Base-by-base conservation (phyloP, 208 protist genomes). In the Leishmania braziliensis region DNA sequence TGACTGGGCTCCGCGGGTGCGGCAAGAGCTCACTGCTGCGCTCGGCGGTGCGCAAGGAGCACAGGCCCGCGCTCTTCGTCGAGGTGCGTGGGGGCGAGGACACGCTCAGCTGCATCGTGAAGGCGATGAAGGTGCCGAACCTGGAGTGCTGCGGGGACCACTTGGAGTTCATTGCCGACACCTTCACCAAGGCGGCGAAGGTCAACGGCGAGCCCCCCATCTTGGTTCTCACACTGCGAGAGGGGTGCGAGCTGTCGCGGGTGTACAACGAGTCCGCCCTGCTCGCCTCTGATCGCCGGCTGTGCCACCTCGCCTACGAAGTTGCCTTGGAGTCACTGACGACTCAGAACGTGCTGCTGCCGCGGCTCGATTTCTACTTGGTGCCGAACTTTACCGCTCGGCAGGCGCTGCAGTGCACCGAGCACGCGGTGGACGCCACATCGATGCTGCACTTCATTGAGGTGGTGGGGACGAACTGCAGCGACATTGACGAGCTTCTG, bases 261-360 rank as follows among this genome's bases (percentile, higher is more conserved):
- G 89, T 95, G 54, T 97, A 97, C 88, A 94, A 94, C 77, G 94
- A 97, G 80, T 79, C 90, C 1, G 84, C 93, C 0, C 86, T 87
- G 26, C 86, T 97, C 48, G 89, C 90, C 10, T 96, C 91, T 78
- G 94, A 96, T 75, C 83, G 92, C 14, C 73, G 87, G 46, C 88
- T 96, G 23, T 95, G 92, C 78, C 94, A 97, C 70, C 78, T 97
- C 10, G 84, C 95, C 5, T 89, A 96, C 69, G 94, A 97, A 69
- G 90, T 94, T 2, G 86, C 94, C 16, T 77, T 96, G 39, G 94
- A 97, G 77, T 88, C 86, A 0, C 83, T 97, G 14, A 90, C 89
- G 23, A 85, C 91, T 9, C 72, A 85, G 0, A 90, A 93, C 81
- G 81, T 87, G 36, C 86, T 86, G 5, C 90, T 97, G 53, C 94